These are phyloP conservation scores for Huntiella moniliformis DNA, from an alignment of 2,329 filamentous ascomycete species.

Conservation along the genomic window DNA sequence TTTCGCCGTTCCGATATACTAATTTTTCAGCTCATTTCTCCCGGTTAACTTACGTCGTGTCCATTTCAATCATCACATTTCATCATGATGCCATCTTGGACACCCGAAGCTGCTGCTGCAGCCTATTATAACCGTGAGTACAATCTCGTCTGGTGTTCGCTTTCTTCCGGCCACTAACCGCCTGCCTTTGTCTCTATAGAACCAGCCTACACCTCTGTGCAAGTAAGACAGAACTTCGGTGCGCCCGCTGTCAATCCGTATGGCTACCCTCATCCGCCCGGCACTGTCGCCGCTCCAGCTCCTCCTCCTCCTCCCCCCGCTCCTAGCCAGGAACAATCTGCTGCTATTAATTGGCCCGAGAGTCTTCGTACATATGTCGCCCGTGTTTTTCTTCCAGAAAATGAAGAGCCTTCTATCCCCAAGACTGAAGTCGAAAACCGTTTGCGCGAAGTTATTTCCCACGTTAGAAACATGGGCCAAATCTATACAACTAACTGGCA, in stretches of 20 bases:
- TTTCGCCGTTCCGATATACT: background rate
- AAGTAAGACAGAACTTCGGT: conserved; percentile 41
- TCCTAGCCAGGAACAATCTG: conserved; percentile 14
- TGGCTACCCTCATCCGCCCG: conserved; percentile 16
- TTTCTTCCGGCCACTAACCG: background rate
- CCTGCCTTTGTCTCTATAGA: conserved; percentile 16
- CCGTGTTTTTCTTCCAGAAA: conserved; percentile 63
- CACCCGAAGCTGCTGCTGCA: conserved; percentile 3
- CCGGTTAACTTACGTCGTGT: background rate
- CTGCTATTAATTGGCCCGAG: conserved; percentile 53
- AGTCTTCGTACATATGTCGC: conserved; percentile 80
- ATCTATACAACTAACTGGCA: conserved; percentile 70
- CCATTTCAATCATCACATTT: background rate
- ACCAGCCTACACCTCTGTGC: conserved; percentile 41
- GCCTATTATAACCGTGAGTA: conserved; percentile 7
- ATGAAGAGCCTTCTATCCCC: conserved; percentile 42
- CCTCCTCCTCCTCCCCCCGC: conserved; percentile 8
- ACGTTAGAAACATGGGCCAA: conserved; percentile 54
- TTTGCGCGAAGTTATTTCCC: conserved; percentile 68
- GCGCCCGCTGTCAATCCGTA: conserved; percentile 19
- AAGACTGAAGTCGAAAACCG: conserved; percentile 62
- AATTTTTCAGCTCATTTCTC: conserved; percentile 5
- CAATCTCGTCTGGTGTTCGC: background rate
- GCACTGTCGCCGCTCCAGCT: conserved; percentile 15
- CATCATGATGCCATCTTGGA: background rate